These are phyloP conservation scores for Mucor sp. DNA, from an alignment of 371 early-diverging fungal genomes.

Conservation along the genomic window DNA sequence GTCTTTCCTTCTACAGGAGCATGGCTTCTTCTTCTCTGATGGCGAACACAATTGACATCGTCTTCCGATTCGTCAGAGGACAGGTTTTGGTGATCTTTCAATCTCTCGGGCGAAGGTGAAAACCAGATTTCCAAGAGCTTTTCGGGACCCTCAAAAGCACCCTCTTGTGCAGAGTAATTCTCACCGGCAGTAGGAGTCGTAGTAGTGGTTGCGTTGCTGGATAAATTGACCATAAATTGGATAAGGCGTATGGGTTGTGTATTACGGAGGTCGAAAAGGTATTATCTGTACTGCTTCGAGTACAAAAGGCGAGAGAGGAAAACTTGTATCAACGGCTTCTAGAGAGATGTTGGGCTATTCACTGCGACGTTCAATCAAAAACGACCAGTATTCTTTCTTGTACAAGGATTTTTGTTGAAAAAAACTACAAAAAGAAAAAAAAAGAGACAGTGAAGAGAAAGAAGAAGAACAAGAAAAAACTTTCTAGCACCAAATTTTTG, in stretches of 20 bases:
- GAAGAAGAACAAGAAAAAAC: background rate
- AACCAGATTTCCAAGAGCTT: constrained; percentile 98
- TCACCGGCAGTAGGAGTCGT: constrained; percentile 29
- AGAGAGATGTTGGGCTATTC: constrained; percentile 32
- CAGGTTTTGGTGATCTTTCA: constrained; percentile 31
- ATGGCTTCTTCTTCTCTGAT: constrained; percentile 7
- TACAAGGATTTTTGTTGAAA: constrained; percentile 5
- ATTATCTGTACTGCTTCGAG: constrained; percentile 23
- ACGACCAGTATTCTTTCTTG: constrained; percentile 12
- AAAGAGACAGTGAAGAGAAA: background rate
- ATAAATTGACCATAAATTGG: constrained; percentile 7
- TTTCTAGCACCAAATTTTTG: background rate
- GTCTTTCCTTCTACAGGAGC: constrained; percentile 16
- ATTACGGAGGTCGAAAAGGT: constrained; percentile 31
- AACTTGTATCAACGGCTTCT: constrained; percentile 23
- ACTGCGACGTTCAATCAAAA: constrained; percentile 16
- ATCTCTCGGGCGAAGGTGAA: constrained; percentile 47
- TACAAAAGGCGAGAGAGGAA: constrained; percentile 16
- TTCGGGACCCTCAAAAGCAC: constrained; percentile 91
- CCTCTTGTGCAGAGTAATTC: constrained; percentile 49
- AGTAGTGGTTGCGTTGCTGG: constrained; percentile 4
- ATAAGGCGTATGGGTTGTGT: background rate
- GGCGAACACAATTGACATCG: constrained; percentile 6
- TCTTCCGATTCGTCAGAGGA: constrained; percentile 31
- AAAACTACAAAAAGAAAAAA: constrained; percentile 10